Evolutionary conservation across 177 flowering plant species (phyloP), one percentile per base, ranked within the genome.

Genomic region (Vitis hybrid): DNA sequence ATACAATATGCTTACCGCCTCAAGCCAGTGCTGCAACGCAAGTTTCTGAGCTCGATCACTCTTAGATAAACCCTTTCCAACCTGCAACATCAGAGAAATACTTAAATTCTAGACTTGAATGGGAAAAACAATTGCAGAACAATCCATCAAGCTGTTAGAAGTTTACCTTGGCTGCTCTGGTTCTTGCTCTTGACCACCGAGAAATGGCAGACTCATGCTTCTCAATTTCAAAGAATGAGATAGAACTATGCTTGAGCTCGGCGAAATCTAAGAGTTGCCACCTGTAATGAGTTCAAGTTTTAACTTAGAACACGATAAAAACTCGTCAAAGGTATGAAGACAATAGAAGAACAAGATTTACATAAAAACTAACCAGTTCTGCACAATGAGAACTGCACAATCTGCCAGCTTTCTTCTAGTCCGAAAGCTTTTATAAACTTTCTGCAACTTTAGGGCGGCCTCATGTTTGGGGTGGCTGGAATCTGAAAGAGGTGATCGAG

Each of bases 371-470:
- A 62, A 92, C 99, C 99, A 96, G 77, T 87, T 80, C 72, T 91
- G 94, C 78, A 92, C 97, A 27, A 86, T 90, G 15, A 96, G 88
- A 66, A 96, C 97, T 1, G 99, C 99, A 79, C 99, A 96, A 80
- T 96, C 99, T 11, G 99, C 99, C 21, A 96, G 87, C 82, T 86
- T 88, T 75, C 99, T 77, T 71, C 98, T 82, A 2, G 99, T 96
- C 55, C 98, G 76, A 72, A 91, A 96, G 79, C 99, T 94, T 75
- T 96, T 96, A 81, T 96, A 96, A 13, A 94, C 99, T 80, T 96
- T 96, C 87, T 96, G 99, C 77, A 96, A 79, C 82, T 87, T 90
- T 5, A 86, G 60, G 0, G 99, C 99, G 48, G 99, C 99, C 65
- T 82, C 85, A 59, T 92, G 84, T 69, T 88, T 84, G 48, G 89